Conservation (phyloP, 2,329 filamentous ascomycete genomes). For the Dactylellina drechsleri region DNA sequence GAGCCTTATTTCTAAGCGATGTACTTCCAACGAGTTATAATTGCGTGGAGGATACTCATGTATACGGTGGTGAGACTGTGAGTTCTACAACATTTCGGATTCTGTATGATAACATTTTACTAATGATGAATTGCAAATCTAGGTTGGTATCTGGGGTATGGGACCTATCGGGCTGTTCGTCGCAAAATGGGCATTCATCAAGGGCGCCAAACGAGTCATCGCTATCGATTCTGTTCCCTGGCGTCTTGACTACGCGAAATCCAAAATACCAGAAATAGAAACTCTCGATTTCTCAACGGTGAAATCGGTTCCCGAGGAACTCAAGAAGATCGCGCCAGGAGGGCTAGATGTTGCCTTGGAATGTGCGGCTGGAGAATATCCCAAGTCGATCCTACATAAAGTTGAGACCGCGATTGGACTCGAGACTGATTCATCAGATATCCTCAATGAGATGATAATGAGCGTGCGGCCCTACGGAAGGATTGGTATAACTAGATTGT, state of each 20-base stretch:
- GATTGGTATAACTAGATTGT: slow-evolving; percentile 79
- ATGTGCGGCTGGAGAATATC: slow-evolving; percentile 72
- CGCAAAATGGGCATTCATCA: slow-evolving; percentile 72
- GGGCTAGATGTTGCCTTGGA: slow-evolving; percentile 81
- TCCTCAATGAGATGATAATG: slow-evolving; percentile 81
- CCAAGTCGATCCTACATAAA: slow-evolving; percentile 71
- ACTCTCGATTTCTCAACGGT: slow-evolving; percentile 72
- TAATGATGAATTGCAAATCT: not conserved
- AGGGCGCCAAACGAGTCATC: slow-evolving; percentile 79
- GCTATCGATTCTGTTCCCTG: slow-evolving; percentile 77
- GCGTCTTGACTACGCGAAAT: slow-evolving; percentile 75
- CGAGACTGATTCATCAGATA: slow-evolving; percentile 86
- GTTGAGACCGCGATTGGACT: slow-evolving; percentile 71
- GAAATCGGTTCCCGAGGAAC: slow-evolving; percentile 74
- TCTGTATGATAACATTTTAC: not conserved
- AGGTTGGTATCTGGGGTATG: slow-evolving; percentile 66
- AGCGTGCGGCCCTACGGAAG: slow-evolving; percentile 77
- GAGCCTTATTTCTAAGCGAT: slow-evolving; percentile 82
- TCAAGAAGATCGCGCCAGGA: slow-evolving; percentile 78
- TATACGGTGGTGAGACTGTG: slow-evolving; percentile 79
- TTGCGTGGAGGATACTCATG: slow-evolving; percentile 81
- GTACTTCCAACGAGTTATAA: slow-evolving; percentile 83
- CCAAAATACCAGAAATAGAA: slow-evolving; percentile 73
- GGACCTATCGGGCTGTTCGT: slow-evolving; percentile 86
- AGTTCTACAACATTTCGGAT: slow-evolving; percentile 71